Base-by-base conservation (phyloP, 2,329 filamentous ascomycete species). In the Corynespora cassiicola region DNA sequence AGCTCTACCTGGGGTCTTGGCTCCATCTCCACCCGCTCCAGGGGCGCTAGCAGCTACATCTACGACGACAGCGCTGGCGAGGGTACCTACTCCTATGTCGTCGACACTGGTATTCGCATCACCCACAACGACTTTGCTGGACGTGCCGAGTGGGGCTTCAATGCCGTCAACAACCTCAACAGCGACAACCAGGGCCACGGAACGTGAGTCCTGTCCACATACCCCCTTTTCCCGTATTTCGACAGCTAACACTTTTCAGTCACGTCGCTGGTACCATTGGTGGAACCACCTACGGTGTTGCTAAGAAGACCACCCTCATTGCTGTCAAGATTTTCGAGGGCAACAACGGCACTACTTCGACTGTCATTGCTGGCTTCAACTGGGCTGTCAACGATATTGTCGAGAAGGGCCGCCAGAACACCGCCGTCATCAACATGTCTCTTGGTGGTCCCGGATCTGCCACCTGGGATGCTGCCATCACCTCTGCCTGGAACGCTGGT, bases 91-190 rank as follows among this genome's bases (percentile, higher is more conserved):
- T 79, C 75, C 15, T 86, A 79, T 59, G 69, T 86, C n/a, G 74
- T 85, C 12, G 82, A 86, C 63, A 84, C 80, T 4, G 82, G 82
- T 50, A 77, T 85, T 61, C 63, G 68, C 37, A 60, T 66, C 21
- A 74, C 70, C 5, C 82, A 86, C 65, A 31, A 18, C n/a, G 42
- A 60, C 35, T 60, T 60, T 21, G 52, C 42, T n/a, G 52, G 50
- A 16, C 54, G 56, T 34, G 50, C 45, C 10, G 47, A 46, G 16
- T 38, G 53, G 15, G 45, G 41, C n/a, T 53, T 36, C 42, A 54
- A 46, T 33, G 39, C 32, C n/a, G 36, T 28, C 16, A 40, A 41
- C 19, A 39, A 35, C 11, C 31, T 43, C 17, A n/a, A 39, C 35
- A 37, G 34, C 12, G 54, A 59, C 37, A 44, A 38, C 8, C 40